Percentiles rank a stretch among this genome's conserved stretches.
phyloP scores from a whole-genome alignment of 116 monocot species.

The Thalassia testudinum region DNA sequence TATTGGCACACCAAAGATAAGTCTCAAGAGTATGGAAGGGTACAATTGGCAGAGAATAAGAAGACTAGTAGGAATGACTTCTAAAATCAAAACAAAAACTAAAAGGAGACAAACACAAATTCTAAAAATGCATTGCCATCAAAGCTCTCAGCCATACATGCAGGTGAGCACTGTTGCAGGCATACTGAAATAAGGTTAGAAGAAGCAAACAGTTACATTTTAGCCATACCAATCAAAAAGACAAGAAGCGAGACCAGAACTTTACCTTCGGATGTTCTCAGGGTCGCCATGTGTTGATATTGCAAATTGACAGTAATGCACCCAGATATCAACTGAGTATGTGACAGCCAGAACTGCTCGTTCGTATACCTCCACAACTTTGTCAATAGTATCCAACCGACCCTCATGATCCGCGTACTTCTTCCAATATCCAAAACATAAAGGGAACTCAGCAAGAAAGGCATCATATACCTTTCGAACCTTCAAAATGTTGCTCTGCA shows the following conservation, averaged over 20 bases:
- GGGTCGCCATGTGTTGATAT: conserved; percentile 88
- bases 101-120: conserved; percentile 13
- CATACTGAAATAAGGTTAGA: conserved; percentile 39
- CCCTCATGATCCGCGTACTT: conserved; percentile 97
- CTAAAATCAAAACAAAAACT: conserved; percentile 10
- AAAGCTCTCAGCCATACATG: conserved; percentile 52
- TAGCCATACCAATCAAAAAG: background rate
- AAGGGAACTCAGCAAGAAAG: conserved; percentile 90
- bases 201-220: conserved; percentile 6
- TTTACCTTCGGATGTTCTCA: conserved; percentile 84
- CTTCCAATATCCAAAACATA: conserved; percentile 99
- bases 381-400: conserved; percentile 50
- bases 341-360: conserved; percentile 90
- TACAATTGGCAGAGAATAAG: background rate
- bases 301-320: conserved; percentile 86
- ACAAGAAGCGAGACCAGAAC: background rate
- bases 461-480: conserved; percentile 88
- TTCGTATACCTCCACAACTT: conserved; percentile 93
- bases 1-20: conserved; percentile 30
- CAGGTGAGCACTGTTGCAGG: conserved; percentile 26
- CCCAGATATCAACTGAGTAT: conserved; percentile 98
- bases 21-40: no score
- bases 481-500: conserved; percentile 68
- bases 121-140: conserved; percentile 32
- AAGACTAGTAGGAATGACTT: conserved; percentile 1